Evolutionary conservation across 208 protist species (phyloP).

Genomic region (Crithidia thermophila): DNA sequence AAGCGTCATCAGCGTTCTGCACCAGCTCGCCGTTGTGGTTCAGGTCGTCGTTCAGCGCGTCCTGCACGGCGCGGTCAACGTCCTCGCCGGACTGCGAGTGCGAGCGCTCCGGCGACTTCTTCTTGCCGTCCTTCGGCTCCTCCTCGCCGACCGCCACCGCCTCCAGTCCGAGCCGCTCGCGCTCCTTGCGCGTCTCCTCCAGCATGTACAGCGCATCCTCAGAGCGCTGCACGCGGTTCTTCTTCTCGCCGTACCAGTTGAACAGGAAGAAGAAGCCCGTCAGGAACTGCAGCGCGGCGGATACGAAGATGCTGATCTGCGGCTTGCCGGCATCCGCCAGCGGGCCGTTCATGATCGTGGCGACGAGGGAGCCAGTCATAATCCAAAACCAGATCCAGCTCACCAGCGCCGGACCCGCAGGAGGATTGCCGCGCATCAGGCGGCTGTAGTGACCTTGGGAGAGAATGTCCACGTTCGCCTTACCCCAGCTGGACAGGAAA

Average conservation of each 20-base stretch:
- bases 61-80: conserved; percentile 2
- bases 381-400: conserved; percentile 59
- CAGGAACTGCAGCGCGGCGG: conserved; percentile 47
- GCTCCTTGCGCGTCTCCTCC: conserved; percentile 23
- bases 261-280: conserved; percentile 41
- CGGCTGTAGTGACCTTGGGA: conserved; percentile 80
- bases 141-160: not conserved
- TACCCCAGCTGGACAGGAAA: conserved; percentile 56
- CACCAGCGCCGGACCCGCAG: conserved; percentile 45
- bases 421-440: conserved; percentile 54
- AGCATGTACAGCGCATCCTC: conserved; percentile 33
- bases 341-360: conserved; percentile 42
- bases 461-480: conserved; percentile 76
- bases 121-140: not conserved
- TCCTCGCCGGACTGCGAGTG: conserved; percentile 1
- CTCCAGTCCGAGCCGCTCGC: conserved; percentile 13
- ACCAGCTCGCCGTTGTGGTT: not conserved
- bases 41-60: conserved; percentile 4
- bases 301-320: conserved; percentile 40
- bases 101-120: conserved; percentile 8
- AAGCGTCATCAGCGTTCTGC: not conserved
- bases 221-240: conserved; percentile 38
- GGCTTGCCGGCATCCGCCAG: conserved; percentile 37
- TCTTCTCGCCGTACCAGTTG: conserved; percentile 59
- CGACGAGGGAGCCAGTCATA: conserved; percentile 42